Conservation (phyloP, 495 filamentous ascomycete species). For the Melanomma pulvis-pyrius region DNA sequence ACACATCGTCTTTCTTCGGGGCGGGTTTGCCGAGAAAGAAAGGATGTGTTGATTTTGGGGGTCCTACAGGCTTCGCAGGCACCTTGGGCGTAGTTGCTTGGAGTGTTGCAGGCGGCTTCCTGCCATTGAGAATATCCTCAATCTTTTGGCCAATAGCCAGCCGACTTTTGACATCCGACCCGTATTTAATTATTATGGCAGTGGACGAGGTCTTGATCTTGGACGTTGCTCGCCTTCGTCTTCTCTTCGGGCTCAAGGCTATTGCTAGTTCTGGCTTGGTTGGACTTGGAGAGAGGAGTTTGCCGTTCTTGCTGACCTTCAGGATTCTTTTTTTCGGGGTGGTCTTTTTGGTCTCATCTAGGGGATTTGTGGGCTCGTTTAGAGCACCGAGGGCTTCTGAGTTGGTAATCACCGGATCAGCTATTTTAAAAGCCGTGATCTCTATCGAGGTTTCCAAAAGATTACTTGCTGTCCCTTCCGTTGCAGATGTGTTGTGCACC, state of each 20-base stretch:
- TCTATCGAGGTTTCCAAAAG: not conserved
- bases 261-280: slow-evolving; percentile 37
- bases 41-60: slow-evolving; percentile 72
- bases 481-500: not conserved
- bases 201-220: slow-evolving; percentile 34
- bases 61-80: slow-evolving; percentile 40
- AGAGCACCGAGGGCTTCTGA: not conserved
- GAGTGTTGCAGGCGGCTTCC: not conserved
- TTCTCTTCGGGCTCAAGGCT: slow-evolving; percentile 34
- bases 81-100: slow-evolving; percentile 7
- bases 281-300: slow-evolving; percentile 54
- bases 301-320: slow-evolving; percentile 60
- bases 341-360: slow-evolving; percentile 7
- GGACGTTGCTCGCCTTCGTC: slow-evolving; percentile 23
- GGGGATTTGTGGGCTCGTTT: not conserved
- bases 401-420: not conserved
- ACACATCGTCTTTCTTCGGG: slow-evolving; percentile 14
- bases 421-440: not conserved
- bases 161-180: slow-evolving; percentile 31
- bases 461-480: not conserved
- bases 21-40: slow-evolving; percentile 66
- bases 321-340: slow-evolving; percentile 50
- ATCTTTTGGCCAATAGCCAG: slow-evolving; percentile 52
- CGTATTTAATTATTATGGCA: slow-evolving; percentile 52
- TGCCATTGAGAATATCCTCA: slow-evolving; percentile 52